phyloP scores from a whole-genome alignment of 2,329 filamentous ascomycete species.

The Rutstroemia sp. region DNA sequence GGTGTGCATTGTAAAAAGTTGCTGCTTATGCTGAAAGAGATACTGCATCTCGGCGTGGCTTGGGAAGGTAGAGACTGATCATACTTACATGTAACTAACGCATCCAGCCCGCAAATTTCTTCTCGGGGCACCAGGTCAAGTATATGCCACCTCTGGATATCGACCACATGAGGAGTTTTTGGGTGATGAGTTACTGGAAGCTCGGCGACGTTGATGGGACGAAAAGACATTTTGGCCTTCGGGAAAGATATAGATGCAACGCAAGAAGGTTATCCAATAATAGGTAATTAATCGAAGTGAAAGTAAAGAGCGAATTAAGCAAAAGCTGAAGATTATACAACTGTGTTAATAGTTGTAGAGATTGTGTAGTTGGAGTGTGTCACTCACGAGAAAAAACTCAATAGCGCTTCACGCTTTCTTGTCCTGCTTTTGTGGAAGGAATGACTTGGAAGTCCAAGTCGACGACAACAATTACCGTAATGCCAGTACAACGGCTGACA shows the following conservation, averaged over 20 bases:
- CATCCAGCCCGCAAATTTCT: background rate
- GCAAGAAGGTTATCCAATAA: no score
- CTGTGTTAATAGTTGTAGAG: no score
- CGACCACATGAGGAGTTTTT: background rate
- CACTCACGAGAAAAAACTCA: no score
- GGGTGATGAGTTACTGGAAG: background rate
- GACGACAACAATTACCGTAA: background rate
- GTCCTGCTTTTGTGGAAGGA: no score
- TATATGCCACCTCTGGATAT: background rate
- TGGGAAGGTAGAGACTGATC: background rate
- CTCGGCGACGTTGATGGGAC: background rate
- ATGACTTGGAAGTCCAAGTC: no score
- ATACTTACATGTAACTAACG: background rate
- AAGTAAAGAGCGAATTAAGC: no score
- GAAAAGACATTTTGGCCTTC: background rate
- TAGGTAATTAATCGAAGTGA: no score
- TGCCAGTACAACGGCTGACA: conserved; percentile 7
- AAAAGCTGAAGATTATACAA: no score
- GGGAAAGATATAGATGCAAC: background rate
- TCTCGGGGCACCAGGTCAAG: no score
- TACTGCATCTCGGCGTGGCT: no score
- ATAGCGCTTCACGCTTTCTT: no score
- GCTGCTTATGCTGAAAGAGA: background rate
- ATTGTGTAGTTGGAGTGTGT: no score
- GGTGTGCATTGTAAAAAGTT: background rate